Evolutionary conservation across 495 filamentous ascomycete species (phyloP).

Genomic region (Aspergillus campestris): DNA sequence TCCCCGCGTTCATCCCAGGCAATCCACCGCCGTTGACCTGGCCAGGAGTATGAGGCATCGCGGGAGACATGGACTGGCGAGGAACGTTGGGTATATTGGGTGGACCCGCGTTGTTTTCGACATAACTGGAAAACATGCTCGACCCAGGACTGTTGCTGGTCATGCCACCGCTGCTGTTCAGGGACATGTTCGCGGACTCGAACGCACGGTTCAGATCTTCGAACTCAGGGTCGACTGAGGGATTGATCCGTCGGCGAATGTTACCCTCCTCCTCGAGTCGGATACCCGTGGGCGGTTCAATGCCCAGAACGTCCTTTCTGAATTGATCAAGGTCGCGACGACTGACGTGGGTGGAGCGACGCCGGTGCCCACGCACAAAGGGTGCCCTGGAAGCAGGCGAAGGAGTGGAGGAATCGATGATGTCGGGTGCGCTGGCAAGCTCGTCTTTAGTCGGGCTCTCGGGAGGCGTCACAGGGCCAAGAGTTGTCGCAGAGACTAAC

Average conservation of each 20-base stretch:
- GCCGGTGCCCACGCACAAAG: conserved; percentile 38
- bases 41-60: conserved; percentile 21
- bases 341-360: conserved; percentile 40
- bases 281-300: conserved; percentile 23
- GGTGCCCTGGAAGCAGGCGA: conserved; percentile 31
- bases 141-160: conserved; percentile 19
- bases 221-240: conserved; percentile 24
- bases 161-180: conserved; percentile 30
- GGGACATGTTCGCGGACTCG: conserved; percentile 24
- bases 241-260: conserved; percentile 17
- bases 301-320: conserved; percentile 33
- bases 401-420: conserved; percentile 27
- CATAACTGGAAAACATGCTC: conserved; percentile 27
- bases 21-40: conserved; percentile 51
- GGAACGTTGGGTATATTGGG: conserved; percentile 30
- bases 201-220: conserved; percentile 33
- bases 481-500: neutral
- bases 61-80: conserved; percentile 29
- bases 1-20: conserved; percentile 46
- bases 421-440: conserved; percentile 20
- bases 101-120: conserved; percentile 20
- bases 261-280: conserved; percentile 24
- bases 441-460: conserved; percentile 5
- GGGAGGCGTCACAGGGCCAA: neutral
- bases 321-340: conserved; percentile 38